Evolutionary conservation across 139 green algal species (phyloP).

Genomic region (Picochlorum sp.): DNA sequence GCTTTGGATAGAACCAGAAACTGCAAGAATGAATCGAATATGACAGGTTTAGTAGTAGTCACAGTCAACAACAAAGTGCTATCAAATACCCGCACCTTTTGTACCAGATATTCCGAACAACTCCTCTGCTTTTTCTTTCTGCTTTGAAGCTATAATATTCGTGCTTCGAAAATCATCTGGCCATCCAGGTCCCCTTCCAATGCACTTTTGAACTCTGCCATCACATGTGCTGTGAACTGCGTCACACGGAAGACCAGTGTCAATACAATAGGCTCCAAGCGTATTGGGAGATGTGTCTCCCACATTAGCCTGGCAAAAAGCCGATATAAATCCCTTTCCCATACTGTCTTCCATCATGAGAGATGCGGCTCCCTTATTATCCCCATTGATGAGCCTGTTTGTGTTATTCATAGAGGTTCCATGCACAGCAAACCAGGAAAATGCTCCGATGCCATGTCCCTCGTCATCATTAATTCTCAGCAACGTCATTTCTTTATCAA

Average conservation of each 20-base stretch:
- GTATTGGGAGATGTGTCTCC: conserved; percentile 75
- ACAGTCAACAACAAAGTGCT: too few species aligned
- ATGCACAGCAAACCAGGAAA: conserved; percentile 78
- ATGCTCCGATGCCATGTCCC: conserved; percentile 14
- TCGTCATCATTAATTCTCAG: conserved; percentile 34
- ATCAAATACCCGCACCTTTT: background rate
- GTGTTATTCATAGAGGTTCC: conserved; percentile 86
- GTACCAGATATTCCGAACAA: conserved; percentile 32
- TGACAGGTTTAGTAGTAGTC: background rate
- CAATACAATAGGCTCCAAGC: conserved; percentile 59
- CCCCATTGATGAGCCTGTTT: conserved; percentile 68
- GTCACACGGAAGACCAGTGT: conserved; percentile 70
- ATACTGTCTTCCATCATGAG: conserved; percentile 50
- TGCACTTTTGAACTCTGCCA: conserved; percentile 63
- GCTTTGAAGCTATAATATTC: conserved; percentile 49
- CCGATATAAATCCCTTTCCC: conserved; percentile 46
- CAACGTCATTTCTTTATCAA: conserved; percentile 68
- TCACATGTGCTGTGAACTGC: conserved; percentile 54
- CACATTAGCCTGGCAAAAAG: conserved; percentile 69
- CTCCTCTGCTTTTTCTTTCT: conserved; percentile 45
- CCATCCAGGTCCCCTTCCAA: conserved; percentile 55
- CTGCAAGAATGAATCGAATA: background rate
- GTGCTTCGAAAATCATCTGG: conserved; percentile 57
- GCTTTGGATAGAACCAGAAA: conserved; percentile 51
- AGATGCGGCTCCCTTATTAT: conserved; percentile 78